phyloP scores from a whole-genome alignment of 805 yeast species.

The Starmerella kuoi region DNA sequence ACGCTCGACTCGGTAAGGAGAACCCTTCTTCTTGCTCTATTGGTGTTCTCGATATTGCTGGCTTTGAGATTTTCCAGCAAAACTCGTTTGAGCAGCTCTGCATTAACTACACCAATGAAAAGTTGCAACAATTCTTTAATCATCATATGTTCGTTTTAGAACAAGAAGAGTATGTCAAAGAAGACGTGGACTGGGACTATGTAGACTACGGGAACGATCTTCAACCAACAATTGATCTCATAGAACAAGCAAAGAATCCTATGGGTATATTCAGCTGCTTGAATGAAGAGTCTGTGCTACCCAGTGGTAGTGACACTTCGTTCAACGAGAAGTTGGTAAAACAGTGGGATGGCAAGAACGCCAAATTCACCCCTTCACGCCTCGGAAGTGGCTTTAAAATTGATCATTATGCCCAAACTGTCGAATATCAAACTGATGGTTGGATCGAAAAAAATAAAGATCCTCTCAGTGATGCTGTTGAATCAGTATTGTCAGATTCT shows the following conservation, averaged over 20 bases:
- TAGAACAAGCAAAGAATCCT: conserved; percentile 46
- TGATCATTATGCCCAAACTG: conserved; percentile 91
- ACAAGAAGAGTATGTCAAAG: conserved; percentile 91
- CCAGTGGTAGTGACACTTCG: conserved; percentile 71
- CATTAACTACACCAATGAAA: conserved; percentile 92
- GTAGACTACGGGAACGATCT: conserved; percentile 91
- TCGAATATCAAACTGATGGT: conserved; percentile 81
- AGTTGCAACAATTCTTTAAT: conserved; percentile 91
- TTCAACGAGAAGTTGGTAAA: conserved; percentile 67
- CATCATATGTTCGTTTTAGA: conserved; percentile 92
- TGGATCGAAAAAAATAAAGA: conserved; percentile 94
- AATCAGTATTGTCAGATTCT: conserved; percentile 49
- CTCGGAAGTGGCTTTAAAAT: conserved; percentile 66
- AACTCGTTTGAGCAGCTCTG: conserved; percentile 95
- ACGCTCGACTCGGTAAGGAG: conserved; percentile 41
- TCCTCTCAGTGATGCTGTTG: conserved; percentile 69
- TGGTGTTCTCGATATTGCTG: conserved; percentile 94
- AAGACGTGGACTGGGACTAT: conserved; percentile 85
- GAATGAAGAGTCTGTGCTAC: conserved; percentile 92
- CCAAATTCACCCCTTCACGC: conserved; percentile 61
- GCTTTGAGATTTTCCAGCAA: conserved; percentile 90
- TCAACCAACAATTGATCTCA: conserved; percentile 86
- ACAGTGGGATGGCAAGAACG: conserved; percentile 44
- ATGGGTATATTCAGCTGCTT: conserved; percentile 75
- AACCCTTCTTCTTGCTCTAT: conserved; percentile 36